Evolutionary conservation across 257 asterid species (phyloP), one percentile per base, ranked within the genome.

Genomic region (Fraxinus pennsylvanica): DNA sequence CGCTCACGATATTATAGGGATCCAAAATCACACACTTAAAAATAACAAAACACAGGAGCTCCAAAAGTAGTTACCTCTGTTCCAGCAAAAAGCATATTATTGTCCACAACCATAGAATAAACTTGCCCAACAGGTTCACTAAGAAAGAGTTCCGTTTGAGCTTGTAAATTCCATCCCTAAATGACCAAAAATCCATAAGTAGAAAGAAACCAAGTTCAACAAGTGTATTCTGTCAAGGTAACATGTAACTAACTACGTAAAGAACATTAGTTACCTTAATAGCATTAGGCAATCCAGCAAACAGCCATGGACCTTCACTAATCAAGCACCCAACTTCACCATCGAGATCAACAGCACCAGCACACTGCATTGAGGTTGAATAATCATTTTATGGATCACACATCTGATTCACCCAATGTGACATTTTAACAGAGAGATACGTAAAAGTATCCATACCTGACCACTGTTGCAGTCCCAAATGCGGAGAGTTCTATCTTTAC

Each of bases 271-370:
- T 75, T 85, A 89, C 94, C 88, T 87, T 89, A 19, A 92, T 85
- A 65, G 72, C 67, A 76, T 86, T 86, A 1, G 79, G 77, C 74
- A 84, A 59, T 68, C 97, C 96, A 41, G 79, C 91, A 81, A 88
- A 91, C 29, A 91, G 45, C 92, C 92, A 88, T 32, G 86, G 85
- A 57, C 91, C 94, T 88, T 91, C 89, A 71, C 80, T 79, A 10
- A 83, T 68, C 82, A 91, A 61, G 82, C 86, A 91, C 22, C 87
- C 83, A 9, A 87, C 83, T 75, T 85, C 88, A 81, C 83, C 77
- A 27, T 65, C 81, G 6, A 82, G 59, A 67, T 14, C 29, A 35
- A 80, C 84, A 43, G 61, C 32, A 41, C 74, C 84, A 75, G 73
- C 80, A 71, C 86, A 81, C 90, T 84, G 85, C 67, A 73, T 36